Percentiles rank a stretch among this genome's conserved stretches.
These are phyloP conservation scores for Platanus orientalis DNA, from an alignment of 164 flowering plant species.

Conservation along the genomic window DNA sequence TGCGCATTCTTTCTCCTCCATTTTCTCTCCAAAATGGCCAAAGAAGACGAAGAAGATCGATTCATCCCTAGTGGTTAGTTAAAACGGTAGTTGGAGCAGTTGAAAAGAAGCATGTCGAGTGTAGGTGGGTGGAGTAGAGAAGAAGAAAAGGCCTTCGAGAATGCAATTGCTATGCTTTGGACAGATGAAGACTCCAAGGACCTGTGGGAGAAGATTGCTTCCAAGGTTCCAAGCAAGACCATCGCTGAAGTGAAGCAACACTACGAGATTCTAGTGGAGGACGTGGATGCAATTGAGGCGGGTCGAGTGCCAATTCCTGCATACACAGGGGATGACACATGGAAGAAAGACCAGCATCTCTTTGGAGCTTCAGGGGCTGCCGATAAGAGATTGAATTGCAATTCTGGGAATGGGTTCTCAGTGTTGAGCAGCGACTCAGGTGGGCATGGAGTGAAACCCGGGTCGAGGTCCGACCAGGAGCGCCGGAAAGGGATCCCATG, in stretches of 20 bases:
- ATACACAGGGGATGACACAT: slow-evolving; percentile 39
- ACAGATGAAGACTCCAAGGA: slow-evolving; percentile 21
- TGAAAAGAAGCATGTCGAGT: slow-evolving; percentile 2
- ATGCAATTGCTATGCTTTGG: slow-evolving; percentile 56
- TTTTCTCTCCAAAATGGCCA: not conserved
- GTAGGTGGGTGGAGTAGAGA: slow-evolving; percentile 61
- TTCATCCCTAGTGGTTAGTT: not conserved
- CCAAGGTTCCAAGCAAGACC: slow-evolving; percentile 49
- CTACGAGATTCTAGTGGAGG: slow-evolving; percentile 51
- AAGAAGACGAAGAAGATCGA: not conserved
- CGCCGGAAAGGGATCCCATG: slow-evolving; percentile 85
- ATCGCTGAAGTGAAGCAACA: slow-evolving; percentile 55
- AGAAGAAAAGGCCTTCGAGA: slow-evolving; percentile 76
- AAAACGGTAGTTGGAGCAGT: not conserved
- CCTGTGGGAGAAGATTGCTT: slow-evolving; percentile 60
- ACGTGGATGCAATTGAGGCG: slow-evolving; percentile 64
- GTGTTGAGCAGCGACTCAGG: slow-evolving; percentile 25
- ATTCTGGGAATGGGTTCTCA: slow-evolving; percentile 26
- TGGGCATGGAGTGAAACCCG: slow-evolving; percentile 33
- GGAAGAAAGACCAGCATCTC: slow-evolving; percentile 19
- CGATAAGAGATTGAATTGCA: slow-evolving; percentile 20
- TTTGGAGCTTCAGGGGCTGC: slow-evolving; percentile 12
- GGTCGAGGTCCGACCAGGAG: slow-evolving; percentile 66
- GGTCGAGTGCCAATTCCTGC: slow-evolving; percentile 61
- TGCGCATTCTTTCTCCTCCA: not conserved